These are phyloP conservation scores for Phalaenopsis aphrodite DNA, from an alignment of 106 monocot species.

Conservation along the genomic window DNA sequence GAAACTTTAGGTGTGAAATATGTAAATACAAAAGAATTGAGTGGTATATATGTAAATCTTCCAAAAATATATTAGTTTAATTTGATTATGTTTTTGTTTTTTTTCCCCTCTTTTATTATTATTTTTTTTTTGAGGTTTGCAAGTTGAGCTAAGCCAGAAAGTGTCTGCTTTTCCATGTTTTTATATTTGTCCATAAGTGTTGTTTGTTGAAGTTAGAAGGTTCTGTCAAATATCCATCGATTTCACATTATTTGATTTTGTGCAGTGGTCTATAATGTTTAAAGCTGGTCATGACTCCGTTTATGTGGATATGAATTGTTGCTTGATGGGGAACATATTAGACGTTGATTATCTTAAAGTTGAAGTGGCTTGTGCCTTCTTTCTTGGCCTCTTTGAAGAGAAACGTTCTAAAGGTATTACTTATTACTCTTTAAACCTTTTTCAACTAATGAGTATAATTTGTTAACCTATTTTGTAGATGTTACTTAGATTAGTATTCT, in stretches of 20 bases:
- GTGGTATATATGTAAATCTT: no score
- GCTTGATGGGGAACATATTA: constrained; percentile 40
- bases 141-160: neutral
- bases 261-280: constrained; percentile 44
- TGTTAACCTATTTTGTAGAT: neutral
- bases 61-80: neutral
- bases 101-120: neutral
- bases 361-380: constrained; percentile 61
- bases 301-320: constrained; percentile 39
- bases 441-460: neutral
- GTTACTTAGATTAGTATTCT: neutral
- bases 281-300: constrained; percentile 51
- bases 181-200: neutral
- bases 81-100: neutral
- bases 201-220: neutral
- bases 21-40: no score
- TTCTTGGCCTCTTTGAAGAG: constrained; percentile 53
- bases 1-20: no score
- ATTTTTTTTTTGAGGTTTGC: neutral
- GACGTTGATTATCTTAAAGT: constrained; percentile 43
- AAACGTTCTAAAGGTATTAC: constrained; percentile 67
- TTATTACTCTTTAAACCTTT: neutral
- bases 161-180: neutral
- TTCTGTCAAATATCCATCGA: neutral
- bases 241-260: neutral